Base-by-base conservation (phyloP, 148 eudicot genomes). In the Polygonum aviculare region DNA sequence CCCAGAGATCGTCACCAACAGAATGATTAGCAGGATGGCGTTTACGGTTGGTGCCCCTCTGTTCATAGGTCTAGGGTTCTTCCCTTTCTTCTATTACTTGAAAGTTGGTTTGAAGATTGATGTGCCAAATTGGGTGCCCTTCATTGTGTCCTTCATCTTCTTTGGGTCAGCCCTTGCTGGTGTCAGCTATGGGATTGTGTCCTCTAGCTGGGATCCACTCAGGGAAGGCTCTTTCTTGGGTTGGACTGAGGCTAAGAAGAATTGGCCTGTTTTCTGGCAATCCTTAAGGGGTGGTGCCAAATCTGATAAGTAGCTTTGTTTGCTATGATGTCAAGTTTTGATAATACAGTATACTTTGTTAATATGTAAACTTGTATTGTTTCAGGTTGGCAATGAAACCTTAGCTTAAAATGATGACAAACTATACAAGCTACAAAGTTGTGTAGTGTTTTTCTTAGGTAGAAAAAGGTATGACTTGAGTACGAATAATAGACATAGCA, bases 191-290 rank as follows among this genome's bases (percentile, higher is more conserved):
- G 98, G 96, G 80, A 95, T 95, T 79, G 98, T 95, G 77, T 92
- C 98, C 35, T 79, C 97, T n/a, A 95, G 98, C 77, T 95, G 98
- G 98, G 97, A 92, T 74, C 98, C 98, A 8, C 36, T 89, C 82
- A 92, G 98, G 82, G 96, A 94, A 80, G 98, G 98, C 18, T 94
- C 98, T 36, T 60, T 88, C 10, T 80, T 87, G 83, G 98, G 98
- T 38, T 90, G 95, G 95, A 84, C 76, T 41, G 95, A 90, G 65
- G 95, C 95, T 79, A 75, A 83, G 86, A 90, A 88, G 84, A 90
- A 90, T 78, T 90, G 92, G 95, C 95, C 92, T 79, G 92, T 90
- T 74, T 90, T 90, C 47, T 90, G 90, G 95, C 86, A 88, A 74
- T 90, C 95, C 41, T 55, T 90, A 71, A 54, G 57, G 70, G 81